These are phyloP conservation scores for Fragaria vesca DNA, from an alignment of 306 rosid species.

Conservation along the genomic window DNA sequence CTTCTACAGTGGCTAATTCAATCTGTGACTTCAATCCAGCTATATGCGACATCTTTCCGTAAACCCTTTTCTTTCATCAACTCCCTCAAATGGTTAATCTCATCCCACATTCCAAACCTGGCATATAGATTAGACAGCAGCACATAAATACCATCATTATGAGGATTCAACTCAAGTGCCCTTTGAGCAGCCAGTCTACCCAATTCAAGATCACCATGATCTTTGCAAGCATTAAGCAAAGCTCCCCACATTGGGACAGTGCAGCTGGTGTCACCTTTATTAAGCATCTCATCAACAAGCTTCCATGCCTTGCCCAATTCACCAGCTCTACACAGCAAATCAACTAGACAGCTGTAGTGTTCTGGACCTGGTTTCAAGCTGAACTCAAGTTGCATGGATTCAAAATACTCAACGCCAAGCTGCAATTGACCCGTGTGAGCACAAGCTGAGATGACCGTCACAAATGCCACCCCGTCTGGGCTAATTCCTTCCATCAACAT, in stretches of 20 bases:
- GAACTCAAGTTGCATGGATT: conserved; percentile 60
- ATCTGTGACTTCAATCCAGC: conserved; percentile 61
- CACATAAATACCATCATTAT: conserved; percentile 52
- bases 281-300: conserved; percentile 42
- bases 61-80: conserved; percentile 50
- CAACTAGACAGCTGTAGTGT: conserved; percentile 71
- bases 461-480: conserved; percentile 64
- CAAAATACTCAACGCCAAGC: conserved; percentile 63
- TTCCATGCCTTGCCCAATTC: conserved; percentile 71
- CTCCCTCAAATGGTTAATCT: conserved; percentile 55
- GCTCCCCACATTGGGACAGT: conserved; percentile 69
- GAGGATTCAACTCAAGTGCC: conserved; percentile 67
- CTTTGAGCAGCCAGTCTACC: conserved; percentile 62
- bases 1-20: neutral
- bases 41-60: conserved; percentile 59
- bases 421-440: conserved; percentile 64
- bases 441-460: conserved; percentile 76
- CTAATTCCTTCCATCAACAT: conserved; percentile 64
- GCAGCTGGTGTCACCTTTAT: conserved; percentile 29
- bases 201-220: conserved; percentile 56
- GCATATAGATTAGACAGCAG: conserved; percentile 68
- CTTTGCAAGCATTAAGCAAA: conserved; percentile 62
- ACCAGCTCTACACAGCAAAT: conserved; percentile 77
- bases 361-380: conserved; percentile 61
- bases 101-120: conserved; percentile 71